Evolutionary conservation across 495 filamentous ascomycete species (phyloP), one percentile per base, ranked within the genome.

Genomic region (Durotheca rogersii): DNA sequence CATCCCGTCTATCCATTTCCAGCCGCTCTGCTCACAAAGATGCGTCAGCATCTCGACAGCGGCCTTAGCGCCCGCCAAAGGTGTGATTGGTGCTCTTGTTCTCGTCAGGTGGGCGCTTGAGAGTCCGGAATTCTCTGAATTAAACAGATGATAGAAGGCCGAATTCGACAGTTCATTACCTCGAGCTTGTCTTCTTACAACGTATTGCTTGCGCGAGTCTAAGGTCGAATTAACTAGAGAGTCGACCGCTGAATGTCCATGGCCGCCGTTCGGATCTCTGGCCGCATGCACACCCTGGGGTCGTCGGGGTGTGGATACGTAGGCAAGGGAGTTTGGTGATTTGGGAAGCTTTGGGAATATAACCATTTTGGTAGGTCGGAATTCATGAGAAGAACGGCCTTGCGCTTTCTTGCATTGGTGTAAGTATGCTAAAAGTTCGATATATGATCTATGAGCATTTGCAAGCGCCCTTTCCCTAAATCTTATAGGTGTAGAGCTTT

Each of bases 1-100:
- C 79, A 98, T 95, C 11, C 94, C 93, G 67, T 97, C 92, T 45
- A 92, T 82, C 93, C 93, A 98, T 56, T 85, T 81, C 90, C 92
- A 95, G 11, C 79, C 80, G 62, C 89, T 92, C 60, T 95, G 87
- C 57, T 83, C 83, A 67, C 91, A 95, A 18, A 96, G 71, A 55
- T 82, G 82, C 20, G 83, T 86, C 7, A 98, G 72, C 66, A 90
- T 85, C 21, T 93, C 86, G 30, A 96, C 68, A 25, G 90, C 86
- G 11, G 80, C 75, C 41, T 74, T 79, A 1, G 91, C 90, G 27
- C 58, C 64, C n/a, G 65, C 50, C 60, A 76, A 53, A 40, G 72
- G 63, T 4, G 70, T 62, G 2, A 27, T 20, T 2, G 46, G 40
- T 6, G 33, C 16, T 27, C 50, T 46, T 19, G 35, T 51, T 21